A percentile compares a stretch with the other conserved stretches of the same genome.
Evolutionary conservation across 805 yeast species (phyloP).

Genomic region (Pichia phayaonensis): DNA sequence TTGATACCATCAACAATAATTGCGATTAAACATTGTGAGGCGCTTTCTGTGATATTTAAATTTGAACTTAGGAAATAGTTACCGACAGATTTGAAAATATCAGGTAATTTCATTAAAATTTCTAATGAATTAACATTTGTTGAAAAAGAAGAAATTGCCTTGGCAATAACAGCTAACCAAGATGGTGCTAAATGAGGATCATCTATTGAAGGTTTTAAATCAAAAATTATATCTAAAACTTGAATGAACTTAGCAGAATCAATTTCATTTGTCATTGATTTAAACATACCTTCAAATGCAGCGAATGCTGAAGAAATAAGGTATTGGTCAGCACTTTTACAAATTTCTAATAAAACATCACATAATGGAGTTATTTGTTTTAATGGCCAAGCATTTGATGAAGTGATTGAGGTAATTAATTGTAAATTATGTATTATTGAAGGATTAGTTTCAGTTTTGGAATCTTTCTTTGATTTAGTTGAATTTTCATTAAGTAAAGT

Average conservation of each 20-base stretch:
- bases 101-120: slow-evolving; percentile 51
- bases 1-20: slow-evolving; percentile 61
- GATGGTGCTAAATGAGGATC: slow-evolving; percentile 86
- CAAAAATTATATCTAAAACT: slow-evolving; percentile 65
- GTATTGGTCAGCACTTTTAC: slow-evolving; percentile 78
- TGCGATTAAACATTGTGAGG: slow-evolving; percentile 83
- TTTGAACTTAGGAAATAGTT: slow-evolving; percentile 64
- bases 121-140: slow-evolving; percentile 37
- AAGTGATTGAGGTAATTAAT: slow-evolving; percentile 60
- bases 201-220: slow-evolving; percentile 71
- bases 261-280: slow-evolving; percentile 43
- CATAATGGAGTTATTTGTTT: slow-evolving; percentile 63
- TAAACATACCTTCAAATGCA: slow-evolving; percentile 76
- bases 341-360: slow-evolving; percentile 64
- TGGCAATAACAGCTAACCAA: slow-evolving; percentile 92
- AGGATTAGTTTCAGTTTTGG: slow-evolving; percentile 44
- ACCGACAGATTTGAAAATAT: slow-evolving; percentile 46
- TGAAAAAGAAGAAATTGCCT: slow-evolving; percentile 56
- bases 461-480: slow-evolving; percentile 26
- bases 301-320: slow-evolving; percentile 74
- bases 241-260: slow-evolving; percentile 57
- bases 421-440: slow-evolving; percentile 70
- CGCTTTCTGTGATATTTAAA: slow-evolving; percentile 58
- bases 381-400: slow-evolving; percentile 79
- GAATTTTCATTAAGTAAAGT: slow-evolving; percentile 32